Evolutionary conservation across 352 stramenopile species (phyloP).

Genomic region (Phytophthora palmivora): DNA sequence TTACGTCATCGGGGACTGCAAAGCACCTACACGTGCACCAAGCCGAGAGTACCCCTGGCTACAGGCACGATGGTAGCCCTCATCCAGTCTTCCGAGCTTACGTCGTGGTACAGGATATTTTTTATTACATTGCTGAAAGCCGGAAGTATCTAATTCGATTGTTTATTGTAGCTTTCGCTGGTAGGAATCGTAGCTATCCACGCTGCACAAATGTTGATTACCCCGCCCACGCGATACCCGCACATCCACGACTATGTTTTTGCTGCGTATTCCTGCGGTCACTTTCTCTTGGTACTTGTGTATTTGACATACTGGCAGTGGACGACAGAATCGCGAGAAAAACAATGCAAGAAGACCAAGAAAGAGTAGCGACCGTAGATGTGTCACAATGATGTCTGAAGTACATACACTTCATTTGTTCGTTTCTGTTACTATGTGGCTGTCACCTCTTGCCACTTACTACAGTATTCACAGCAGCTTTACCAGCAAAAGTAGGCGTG

Average conservation of each 20-base stretch:
- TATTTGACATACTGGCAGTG: conserved; percentile 91
- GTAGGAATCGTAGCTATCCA: conserved; percentile 65
- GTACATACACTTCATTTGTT: conserved; percentile 21
- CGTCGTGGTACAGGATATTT: conserved; percentile 51
- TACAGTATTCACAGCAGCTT: conserved; percentile 10
- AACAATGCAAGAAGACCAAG: conserved; percentile 38
- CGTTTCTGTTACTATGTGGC: conserved; percentile 13
- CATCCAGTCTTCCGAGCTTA: conserved; percentile 48
- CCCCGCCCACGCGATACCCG: conserved; percentile 63
- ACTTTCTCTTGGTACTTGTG: conserved; percentile 73
- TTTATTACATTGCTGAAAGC: not conserved
- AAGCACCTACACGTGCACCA: conserved; percentile 39
- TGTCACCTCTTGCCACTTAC: not conserved
- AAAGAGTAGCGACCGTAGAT: conserved; percentile 40
- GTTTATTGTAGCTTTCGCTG: conserved; percentile 56
- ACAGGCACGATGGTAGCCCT: conserved; percentile 43
- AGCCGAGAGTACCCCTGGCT: conserved; percentile 40
- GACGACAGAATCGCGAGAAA: conserved; percentile 42
- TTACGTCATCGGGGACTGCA: conserved; percentile 27
- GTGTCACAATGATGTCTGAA: conserved; percentile 16
- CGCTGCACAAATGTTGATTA: conserved; percentile 51
- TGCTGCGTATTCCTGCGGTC: conserved; percentile 76
- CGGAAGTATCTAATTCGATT: conserved; percentile 12
- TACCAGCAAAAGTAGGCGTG: conserved; percentile 5
- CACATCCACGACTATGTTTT: conserved; percentile 91